These are phyloP conservation scores for Hyaloperonospora brassicae DNA, from an alignment of 352 stramenopile genomes.

Conservation along the genomic window DNA sequence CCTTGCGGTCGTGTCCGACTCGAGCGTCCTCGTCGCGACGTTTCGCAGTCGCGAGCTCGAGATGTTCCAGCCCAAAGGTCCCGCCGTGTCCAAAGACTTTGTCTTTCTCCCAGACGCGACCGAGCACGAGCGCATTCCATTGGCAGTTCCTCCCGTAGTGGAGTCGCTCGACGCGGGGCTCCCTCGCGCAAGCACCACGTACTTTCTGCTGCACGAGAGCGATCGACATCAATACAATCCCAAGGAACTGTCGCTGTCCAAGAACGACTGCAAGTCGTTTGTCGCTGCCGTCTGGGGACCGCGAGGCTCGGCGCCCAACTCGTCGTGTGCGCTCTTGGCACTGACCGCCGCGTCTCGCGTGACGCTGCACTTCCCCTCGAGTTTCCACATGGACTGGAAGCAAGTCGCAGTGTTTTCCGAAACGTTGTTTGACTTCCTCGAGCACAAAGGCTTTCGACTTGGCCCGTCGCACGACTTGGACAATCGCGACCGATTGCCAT, in stretches of 20 bases:
- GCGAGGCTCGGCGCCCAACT: constrained; percentile 60
- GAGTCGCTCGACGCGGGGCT: constrained; percentile 30
- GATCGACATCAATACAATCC: constrained; percentile 73
- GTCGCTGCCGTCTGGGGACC: constrained; percentile 59
- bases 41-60: constrained; percentile 74
- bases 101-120: constrained; percentile 48
- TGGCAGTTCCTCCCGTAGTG: constrained; percentile 39
- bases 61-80: constrained; percentile 71
- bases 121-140: constrained; percentile 38
- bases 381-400: constrained; percentile 75
- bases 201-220: constrained; percentile 57
- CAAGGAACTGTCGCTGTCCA: constrained; percentile 75
- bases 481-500: constrained; percentile 13
- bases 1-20: constrained; percentile 62
- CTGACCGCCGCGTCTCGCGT: constrained; percentile 52
- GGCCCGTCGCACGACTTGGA: constrained; percentile 11
- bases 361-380: constrained; percentile 67
- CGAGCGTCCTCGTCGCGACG: constrained; percentile 68
- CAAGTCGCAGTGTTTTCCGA: constrained; percentile 66
- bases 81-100: constrained; percentile 74
- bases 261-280: constrained; percentile 56
- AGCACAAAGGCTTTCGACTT: constrained; percentile 32
- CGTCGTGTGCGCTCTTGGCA: constrained; percentile 56
- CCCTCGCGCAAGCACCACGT: constrained; percentile 33
- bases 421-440: constrained; percentile 53